phyloP scores from a whole-genome alignment of 116 monocot genomes.

The Cymodocea nodosa region DNA sequence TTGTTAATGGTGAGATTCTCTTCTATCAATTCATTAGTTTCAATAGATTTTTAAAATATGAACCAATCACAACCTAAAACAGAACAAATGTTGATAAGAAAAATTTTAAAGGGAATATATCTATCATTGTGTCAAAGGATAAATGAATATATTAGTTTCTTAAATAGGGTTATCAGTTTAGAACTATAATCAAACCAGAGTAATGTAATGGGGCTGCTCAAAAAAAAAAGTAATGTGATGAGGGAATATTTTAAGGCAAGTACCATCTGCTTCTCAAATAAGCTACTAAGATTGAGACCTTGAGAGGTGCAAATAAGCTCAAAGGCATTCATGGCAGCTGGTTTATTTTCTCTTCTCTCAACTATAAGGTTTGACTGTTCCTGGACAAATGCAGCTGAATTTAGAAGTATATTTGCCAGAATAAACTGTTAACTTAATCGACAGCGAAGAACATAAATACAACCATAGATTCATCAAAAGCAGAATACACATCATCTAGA shows the following conservation, averaged over 20 bases:
- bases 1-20: too few species aligned
- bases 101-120: too few species aligned
- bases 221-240: too few species aligned
- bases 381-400: conserved; percentile 13
- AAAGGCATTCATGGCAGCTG: conserved; percentile 81
- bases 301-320: conserved; percentile 87
- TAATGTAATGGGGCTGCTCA: not conserved
- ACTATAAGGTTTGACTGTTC: conserved; percentile 52
- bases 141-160: not conserved
- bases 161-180: not conserved
- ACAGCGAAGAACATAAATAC: not conserved
- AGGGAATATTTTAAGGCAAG: not conserved
- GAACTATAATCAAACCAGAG: not conserved
- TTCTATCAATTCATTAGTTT: too few species aligned
- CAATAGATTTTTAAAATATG: too few species aligned
- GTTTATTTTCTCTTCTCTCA: conserved; percentile 53
- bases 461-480: conserved; percentile 75
- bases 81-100: too few species aligned
- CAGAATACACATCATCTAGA: conserved; percentile 76
- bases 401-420: not conserved
- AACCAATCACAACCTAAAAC: too few species aligned
- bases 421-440: not conserved
- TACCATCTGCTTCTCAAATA: conserved; percentile 90
- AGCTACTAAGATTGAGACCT: conserved; percentile 71
- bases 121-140: too few species aligned